Percentiles rank a stretch among this genome's conserved stretches.
phyloP scores from a whole-genome alignment of 1,139 yeast species.

The Debaryomycetaceae sp. region DNA sequence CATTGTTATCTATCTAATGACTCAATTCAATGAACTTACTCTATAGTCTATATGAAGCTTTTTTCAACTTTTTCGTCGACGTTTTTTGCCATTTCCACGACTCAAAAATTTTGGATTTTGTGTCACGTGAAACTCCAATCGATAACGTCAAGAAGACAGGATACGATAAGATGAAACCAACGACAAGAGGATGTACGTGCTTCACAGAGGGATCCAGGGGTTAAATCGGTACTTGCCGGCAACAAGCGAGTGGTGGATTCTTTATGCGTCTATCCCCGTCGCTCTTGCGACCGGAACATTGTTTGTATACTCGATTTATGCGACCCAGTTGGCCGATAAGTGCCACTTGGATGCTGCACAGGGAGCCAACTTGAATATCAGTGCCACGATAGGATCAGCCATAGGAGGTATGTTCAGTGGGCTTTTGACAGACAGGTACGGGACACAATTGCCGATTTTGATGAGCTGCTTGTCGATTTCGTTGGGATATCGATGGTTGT shows the following conservation, averaged over 20 bases:
- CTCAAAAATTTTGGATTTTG: slow-evolving; percentile 1
- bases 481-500: slow-evolving; percentile 28
- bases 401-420: slow-evolving; percentile 33
- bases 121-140: not conserved
- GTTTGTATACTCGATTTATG: slow-evolving; percentile 33
- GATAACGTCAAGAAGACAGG: not conserved
- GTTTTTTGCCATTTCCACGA: slow-evolving; percentile 6
- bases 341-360: slow-evolving; percentile 28
- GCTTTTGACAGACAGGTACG: slow-evolving; percentile 28
- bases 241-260: slow-evolving; percentile 27
- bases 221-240: slow-evolving; percentile 22
- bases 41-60: slow-evolving; percentile 11
- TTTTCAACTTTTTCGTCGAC: slow-evolving; percentile 16
- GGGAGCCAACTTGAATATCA: slow-evolving; percentile 28
- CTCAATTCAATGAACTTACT: slow-evolving; percentile 1
- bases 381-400: slow-evolving; percentile 31
- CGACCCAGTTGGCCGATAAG: slow-evolving; percentile 28
- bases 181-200: slow-evolving; percentile 9
- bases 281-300: slow-evolving; percentile 32
- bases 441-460: slow-evolving; percentile 33
- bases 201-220: slow-evolving; percentile 14
- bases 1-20: slow-evolving; percentile 37
- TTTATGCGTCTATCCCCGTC: slow-evolving; percentile 27
- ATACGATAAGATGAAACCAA: not conserved
- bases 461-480: slow-evolving; percentile 21